These are phyloP conservation scores for Xylaria sp. DNA, from an alignment of 2,329 filamentous ascomycete species.

Conservation along the genomic window DNA sequence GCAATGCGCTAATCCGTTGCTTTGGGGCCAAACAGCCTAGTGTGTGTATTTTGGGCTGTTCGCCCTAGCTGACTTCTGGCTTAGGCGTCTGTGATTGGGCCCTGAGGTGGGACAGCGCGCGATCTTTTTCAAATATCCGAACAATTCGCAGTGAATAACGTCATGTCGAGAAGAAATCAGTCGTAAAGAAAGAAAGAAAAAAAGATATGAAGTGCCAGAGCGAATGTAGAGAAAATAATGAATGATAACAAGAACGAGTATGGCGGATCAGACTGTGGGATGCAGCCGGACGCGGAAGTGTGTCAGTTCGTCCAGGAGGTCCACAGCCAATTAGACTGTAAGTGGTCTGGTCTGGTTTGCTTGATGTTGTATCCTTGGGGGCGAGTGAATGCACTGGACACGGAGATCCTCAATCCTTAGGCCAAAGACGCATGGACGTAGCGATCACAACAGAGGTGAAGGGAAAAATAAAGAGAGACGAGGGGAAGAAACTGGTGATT, in stretches of 20 bases:
- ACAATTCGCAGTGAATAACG: conserved; percentile 2
- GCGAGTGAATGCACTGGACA: conserved; percentile 1
- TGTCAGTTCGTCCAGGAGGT: conserved; percentile 19
- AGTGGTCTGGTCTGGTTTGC: no score
- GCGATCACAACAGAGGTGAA: not conserved
- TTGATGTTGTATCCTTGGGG: conserved; percentile 4
- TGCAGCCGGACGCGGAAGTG: conserved; percentile 11
- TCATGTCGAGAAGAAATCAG: not conserved
- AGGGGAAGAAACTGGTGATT: not conserved
- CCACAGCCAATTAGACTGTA: conserved; percentile 23
- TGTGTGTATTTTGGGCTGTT: conserved; percentile 2
- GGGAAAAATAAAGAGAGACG: not conserved
- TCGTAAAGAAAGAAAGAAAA: not conserved
- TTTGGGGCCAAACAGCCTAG: conserved; percentile 4
- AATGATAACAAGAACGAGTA: not conserved
- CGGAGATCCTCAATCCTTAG: conserved; percentile 1
- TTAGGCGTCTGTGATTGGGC: conserved; percentile 24
- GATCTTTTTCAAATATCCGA: conserved; percentile 5
- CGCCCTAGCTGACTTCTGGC: not conserved
- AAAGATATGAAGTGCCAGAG: not conserved
- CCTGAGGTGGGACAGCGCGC: conserved; percentile 13
- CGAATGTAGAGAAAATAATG: not conserved
- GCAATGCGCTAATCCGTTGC: conserved; percentile 19
- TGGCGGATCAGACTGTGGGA: not conserved
- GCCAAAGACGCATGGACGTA: conserved; percentile 3